Evolutionary conservation across 1,139 yeast genomes (phyloP).

Genomic region (Scheffersomyces cryptocercus): DNA sequence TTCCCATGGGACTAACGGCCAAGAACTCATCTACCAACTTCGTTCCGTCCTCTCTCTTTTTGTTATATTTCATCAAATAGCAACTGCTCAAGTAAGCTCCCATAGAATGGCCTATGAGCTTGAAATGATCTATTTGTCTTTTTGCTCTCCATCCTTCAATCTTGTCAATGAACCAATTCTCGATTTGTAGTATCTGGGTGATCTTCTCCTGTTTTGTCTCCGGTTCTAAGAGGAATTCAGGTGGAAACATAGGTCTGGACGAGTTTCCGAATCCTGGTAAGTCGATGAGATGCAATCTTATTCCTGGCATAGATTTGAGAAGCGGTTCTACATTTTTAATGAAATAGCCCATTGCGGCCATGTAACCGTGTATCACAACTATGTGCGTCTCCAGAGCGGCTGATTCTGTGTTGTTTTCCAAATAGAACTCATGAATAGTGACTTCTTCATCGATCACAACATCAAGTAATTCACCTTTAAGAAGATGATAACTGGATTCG

Average conservation of each 20-base stretch:
- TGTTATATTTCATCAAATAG: constrained; percentile 42
- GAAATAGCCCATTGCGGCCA: constrained; percentile 50
- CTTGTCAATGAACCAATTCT: constrained; percentile 46
- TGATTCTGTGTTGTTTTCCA: constrained; percentile 24
- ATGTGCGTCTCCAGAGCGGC: constrained; percentile 22
- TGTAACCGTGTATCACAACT: constrained; percentile 46
- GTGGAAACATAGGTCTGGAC: constrained; percentile 41
- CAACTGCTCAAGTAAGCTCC: constrained; percentile 46
- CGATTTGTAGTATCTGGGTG: constrained; percentile 34
- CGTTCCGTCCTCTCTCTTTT: constrained; percentile 5
- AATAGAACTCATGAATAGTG: constrained; percentile 39
- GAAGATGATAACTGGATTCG: constrained; percentile 1
- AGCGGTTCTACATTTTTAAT: constrained; percentile 39
- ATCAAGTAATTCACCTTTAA: constrained; percentile 30
- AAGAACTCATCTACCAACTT: constrained; percentile 31
- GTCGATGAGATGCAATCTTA: constrained; percentile 38
- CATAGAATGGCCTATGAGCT: constrained; percentile 45
- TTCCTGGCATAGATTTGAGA: constrained; percentile 32
- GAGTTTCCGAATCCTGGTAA: constrained; percentile 50
- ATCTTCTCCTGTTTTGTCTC: constrained; percentile 23
- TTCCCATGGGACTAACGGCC: constrained; percentile 49
- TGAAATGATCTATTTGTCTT: constrained; percentile 27
- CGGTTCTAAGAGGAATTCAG: constrained; percentile 26
- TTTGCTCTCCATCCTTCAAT: constrained; percentile 39
- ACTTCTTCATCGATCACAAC: constrained; percentile 29